These are phyloP conservation scores for Ballota nigra DNA, from an alignment of 257 asterid genomes.

Conservation along the genomic window DNA sequence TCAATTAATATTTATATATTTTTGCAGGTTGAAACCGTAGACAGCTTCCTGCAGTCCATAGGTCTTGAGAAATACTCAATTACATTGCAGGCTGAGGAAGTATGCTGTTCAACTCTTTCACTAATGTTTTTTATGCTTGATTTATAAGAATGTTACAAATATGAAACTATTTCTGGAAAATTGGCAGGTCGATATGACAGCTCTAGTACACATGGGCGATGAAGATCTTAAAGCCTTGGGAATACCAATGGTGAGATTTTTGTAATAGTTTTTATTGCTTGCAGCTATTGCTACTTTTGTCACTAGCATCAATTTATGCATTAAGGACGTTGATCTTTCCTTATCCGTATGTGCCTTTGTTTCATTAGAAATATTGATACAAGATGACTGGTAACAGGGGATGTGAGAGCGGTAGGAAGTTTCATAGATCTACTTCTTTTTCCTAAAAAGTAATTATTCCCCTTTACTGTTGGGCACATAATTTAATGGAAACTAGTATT, in stretches of 20 bases:
- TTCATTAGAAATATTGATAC: not conserved
- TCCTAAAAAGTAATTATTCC: no score
- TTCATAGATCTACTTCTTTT: no score
- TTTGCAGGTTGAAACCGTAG: constrained; percentile 73
- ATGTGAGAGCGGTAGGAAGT: not conserved
- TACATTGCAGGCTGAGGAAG: constrained; percentile 90
- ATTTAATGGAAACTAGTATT: no score
- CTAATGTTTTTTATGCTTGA: constrained; percentile 11
- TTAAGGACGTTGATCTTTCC: not conserved
- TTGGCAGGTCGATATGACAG: constrained; percentile 79
- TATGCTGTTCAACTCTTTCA: constrained; percentile 29
- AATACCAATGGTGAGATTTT: constrained; percentile 70
- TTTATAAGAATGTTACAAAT: constrained; percentile 23
- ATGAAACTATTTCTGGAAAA: constrained; percentile 9
- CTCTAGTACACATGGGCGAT: constrained; percentile 80
- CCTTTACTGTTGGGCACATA: no score
- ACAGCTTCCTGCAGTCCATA: constrained; percentile 62
- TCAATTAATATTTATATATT: constrained; percentile 17
- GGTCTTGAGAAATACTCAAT: constrained; percentile 80
- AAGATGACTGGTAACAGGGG: not conserved
- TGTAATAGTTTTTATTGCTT: not conserved
- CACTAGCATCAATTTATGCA: constrained; percentile 10
- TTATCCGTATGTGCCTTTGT: not conserved
- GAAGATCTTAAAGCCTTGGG: constrained; percentile 89
- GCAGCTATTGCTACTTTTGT: not conserved